Conservation (phyloP, 2,329 filamentous ascomycete species). For the Beauveria sp. region DNA sequence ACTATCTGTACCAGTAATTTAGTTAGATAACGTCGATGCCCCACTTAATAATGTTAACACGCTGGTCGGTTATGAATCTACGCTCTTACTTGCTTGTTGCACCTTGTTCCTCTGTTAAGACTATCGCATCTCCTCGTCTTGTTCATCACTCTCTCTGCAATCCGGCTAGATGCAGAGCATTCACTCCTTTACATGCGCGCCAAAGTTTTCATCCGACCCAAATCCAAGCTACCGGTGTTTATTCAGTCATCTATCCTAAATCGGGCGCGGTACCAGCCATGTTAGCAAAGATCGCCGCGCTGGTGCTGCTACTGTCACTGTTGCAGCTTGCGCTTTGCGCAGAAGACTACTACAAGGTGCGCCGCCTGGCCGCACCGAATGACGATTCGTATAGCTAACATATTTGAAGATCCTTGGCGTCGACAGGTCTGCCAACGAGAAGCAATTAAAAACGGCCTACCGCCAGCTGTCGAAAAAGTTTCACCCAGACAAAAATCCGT, state of each 20-base stretch:
- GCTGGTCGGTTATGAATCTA: conserved; percentile 9
- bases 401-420: conserved; percentile 64
- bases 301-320: conserved; percentile 45
- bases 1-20: no score
- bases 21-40: no score
- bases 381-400: background rate
- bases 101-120: background rate
- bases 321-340: conserved; percentile 48
- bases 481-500: conserved; percentile 98
- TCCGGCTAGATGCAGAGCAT: background rate
- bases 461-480: conserved; percentile 87
- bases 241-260: background rate
- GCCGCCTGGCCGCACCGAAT: conserved; percentile 4
- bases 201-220: background rate
- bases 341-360: conserved; percentile 75
- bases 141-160: background rate
- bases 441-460: conserved; percentile 91
- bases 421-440: conserved; percentile 69
- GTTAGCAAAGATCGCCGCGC: conserved; percentile 42
- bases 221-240: background rate
- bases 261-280: conserved; percentile 28
- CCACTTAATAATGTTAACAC: conserved; percentile 7
- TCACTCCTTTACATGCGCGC: background rate
- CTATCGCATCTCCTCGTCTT: background rate
- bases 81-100: background rate